Conservation (phyloP, 2,329 filamentous ascomycete species). For the Alternaria conjuncta region DNA sequence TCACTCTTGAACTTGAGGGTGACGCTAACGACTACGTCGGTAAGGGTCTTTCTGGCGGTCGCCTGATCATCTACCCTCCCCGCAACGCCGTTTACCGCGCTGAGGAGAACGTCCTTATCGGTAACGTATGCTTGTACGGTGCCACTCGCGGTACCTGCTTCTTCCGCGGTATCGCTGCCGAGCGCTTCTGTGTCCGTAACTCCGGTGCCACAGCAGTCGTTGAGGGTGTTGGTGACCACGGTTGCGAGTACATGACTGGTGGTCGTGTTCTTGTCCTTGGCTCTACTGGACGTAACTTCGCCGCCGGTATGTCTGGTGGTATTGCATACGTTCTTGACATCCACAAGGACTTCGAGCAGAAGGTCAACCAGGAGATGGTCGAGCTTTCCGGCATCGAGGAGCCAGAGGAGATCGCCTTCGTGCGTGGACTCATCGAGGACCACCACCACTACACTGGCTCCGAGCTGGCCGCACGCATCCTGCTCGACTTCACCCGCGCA, state of each 20-base stretch:
- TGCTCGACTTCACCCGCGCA: slow-evolving; percentile 94
- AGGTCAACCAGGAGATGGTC: slow-evolving; percentile 98
- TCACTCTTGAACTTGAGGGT: slow-evolving; percentile 93
- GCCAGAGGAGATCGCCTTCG: slow-evolving; percentile 84
- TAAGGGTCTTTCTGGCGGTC: slow-evolving; percentile 92
- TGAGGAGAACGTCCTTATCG: slow-evolving; percentile 92
- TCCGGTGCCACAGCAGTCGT: slow-evolving; percentile 96
- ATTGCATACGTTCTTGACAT: slow-evolving; percentile 95
- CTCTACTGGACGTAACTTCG: slow-evolving; percentile 92
- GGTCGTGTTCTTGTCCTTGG: slow-evolving; percentile 88
- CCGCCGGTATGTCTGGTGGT: slow-evolving; percentile 97
- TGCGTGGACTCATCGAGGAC: slow-evolving; percentile 91
- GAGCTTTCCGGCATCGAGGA: slow-evolving; percentile 85
- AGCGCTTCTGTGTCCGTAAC: slow-evolving; percentile 96
- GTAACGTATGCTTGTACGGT: slow-evolving; percentile 94
- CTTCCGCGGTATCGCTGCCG: slow-evolving; percentile 95
- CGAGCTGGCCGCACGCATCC: slow-evolving; percentile 87
- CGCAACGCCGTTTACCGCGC: slow-evolving; percentile 91
- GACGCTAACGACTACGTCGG: slow-evolving; percentile 97
- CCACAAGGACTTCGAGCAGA: slow-evolving; percentile 85
- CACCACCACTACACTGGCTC: slow-evolving; percentile 98
- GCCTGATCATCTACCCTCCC: slow-evolving; percentile 91
- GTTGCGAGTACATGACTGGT: slow-evolving; percentile 99
- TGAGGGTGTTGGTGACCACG: slow-evolving; percentile 94
- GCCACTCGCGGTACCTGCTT: slow-evolving; percentile 89